phyloP scores from a whole-genome alignment of 495 filamentous ascomycete genomes.

The Achaetomiella virescens region DNA sequence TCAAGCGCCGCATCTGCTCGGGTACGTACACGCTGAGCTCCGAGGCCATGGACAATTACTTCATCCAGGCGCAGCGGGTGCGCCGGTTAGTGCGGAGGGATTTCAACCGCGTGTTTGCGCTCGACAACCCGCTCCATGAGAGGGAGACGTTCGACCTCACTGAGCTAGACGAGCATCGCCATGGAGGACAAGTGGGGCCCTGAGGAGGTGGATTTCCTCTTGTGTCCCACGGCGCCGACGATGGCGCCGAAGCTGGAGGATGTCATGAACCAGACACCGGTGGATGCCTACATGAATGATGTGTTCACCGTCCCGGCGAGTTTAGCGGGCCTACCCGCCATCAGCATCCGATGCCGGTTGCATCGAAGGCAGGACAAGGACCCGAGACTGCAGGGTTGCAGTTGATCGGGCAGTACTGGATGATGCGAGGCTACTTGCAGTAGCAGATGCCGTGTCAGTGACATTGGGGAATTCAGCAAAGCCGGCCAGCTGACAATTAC shows the following conservation, averaged over 20 bases:
- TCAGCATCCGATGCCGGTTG: conserved; percentile 67
- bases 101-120: conserved; percentile 70
- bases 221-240: conserved; percentile 84
- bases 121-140: conserved; percentile 58
- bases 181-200: conserved; percentile 42
- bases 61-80: conserved; percentile 85
- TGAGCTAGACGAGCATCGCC: conserved; percentile 35
- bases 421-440: conserved; percentile 58
- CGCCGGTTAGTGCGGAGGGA: conserved; percentile 77
- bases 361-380: conserved; percentile 24
- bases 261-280: conserved; percentile 30
- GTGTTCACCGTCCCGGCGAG: conserved; percentile 94
- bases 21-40: conserved; percentile 88
- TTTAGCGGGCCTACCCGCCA: conserved; percentile 82
- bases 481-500: neutral
- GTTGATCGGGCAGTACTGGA: conserved; percentile 89
- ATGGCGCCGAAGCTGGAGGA: conserved; percentile 60
- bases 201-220: conserved; percentile 68
- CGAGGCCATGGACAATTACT: conserved; percentile 91
- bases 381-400: conserved; percentile 64
- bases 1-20: conserved; percentile 80
- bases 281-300: conserved; percentile 74
- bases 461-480: neutral
- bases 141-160: conserved; percentile 41
- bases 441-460: conserved; percentile 44